phyloP scores from a whole-genome alignment of 768 basidiomycete species.

The Hygrophoropsis aurantiaca region DNA sequence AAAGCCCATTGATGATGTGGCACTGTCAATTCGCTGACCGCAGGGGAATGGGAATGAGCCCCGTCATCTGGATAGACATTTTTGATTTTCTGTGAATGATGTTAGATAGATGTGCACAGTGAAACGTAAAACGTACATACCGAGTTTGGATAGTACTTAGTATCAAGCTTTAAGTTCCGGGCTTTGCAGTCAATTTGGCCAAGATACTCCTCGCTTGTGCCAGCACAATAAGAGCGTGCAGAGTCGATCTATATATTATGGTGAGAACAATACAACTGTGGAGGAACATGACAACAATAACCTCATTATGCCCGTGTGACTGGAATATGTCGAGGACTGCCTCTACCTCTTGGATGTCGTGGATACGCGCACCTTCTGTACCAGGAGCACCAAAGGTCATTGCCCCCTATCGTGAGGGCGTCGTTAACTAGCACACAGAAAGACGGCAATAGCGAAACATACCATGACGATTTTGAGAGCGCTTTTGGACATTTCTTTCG shows the following conservation, averaged over 20 bases:
- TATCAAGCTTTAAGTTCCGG: slow-evolving; percentile 55
- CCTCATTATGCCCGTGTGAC: slow-evolving; percentile 56
- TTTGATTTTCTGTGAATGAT: not conserved
- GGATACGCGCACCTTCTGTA: slow-evolving; percentile 48
- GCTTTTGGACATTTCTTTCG: slow-evolving; percentile 34
- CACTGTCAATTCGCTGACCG: slow-evolving; percentile 13
- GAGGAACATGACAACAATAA: slow-evolving; percentile 15
- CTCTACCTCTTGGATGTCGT: slow-evolving; percentile 47
- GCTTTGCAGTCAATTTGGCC: slow-evolving; percentile 49
- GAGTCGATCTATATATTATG: slow-evolving; percentile 23
- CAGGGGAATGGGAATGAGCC: slow-evolving; percentile 21
- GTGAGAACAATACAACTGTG: not conserved
- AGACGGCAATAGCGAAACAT: not conserved
- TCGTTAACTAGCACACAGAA: not conserved
- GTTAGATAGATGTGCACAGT: not conserved
- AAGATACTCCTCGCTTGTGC: slow-evolving; percentile 39
- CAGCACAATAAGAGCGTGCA: slow-evolving; percentile 22
- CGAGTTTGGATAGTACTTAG: slow-evolving; percentile 51
- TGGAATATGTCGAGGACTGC: slow-evolving; percentile 55
- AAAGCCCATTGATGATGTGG: not conserved
- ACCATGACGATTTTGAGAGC: slow-evolving; percentile 54
- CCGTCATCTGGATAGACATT: not conserved
- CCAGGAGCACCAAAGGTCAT: slow-evolving; percentile 57
- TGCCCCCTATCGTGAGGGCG: slow-evolving; percentile 39
- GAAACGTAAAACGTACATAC: slow-evolving; percentile 14